These are phyloP conservation scores for Datisca glomerata DNA, from an alignment of 306 rosid genomes.

Conservation along the genomic window DNA sequence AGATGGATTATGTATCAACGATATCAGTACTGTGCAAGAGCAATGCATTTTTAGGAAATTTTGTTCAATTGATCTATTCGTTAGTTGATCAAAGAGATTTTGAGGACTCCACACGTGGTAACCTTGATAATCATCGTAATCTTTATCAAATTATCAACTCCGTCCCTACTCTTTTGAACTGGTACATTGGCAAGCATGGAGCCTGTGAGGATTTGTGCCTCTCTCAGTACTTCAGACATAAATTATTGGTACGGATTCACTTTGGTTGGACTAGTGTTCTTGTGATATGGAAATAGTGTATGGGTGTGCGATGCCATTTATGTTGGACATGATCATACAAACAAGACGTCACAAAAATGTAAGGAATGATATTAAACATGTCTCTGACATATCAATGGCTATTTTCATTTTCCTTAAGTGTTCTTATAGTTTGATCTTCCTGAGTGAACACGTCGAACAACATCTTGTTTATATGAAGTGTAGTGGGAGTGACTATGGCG, in stretches of 20 bases:
- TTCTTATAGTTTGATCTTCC: slow-evolving; percentile 41
- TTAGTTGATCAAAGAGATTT: slow-evolving; percentile 42
- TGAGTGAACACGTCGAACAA: slow-evolving; percentile 2
- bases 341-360: too few species aligned
- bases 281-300: not conserved
- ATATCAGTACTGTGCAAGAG: slow-evolving; percentile 15
- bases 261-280: slow-evolving; percentile 1
- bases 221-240: slow-evolving; percentile 64
- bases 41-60: slow-evolving; percentile 52
- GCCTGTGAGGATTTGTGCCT: slow-evolving; percentile 20
- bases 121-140: slow-evolving; percentile 26
- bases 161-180: slow-evolving; percentile 48
- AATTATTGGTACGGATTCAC: slow-evolving; percentile 57
- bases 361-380: too few species aligned
- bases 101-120: slow-evolving; percentile 30
- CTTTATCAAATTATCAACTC: slow-evolving; percentile 26
- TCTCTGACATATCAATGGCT: too few species aligned
- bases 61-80: slow-evolving; percentile 69
- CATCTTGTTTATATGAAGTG: slow-evolving; percentile 9
- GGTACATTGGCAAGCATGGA: slow-evolving; percentile 43
- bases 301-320: not conserved
- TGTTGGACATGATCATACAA: too few species aligned
- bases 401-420: slow-evolving; percentile 57
- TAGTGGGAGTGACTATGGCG: slow-evolving; percentile 27
- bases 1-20: slow-evolving; percentile 10